Evolutionary conservation across 2,329 filamentous ascomycete genomes (phyloP).

Genomic region (Periglandula ipomoeae): DNA sequence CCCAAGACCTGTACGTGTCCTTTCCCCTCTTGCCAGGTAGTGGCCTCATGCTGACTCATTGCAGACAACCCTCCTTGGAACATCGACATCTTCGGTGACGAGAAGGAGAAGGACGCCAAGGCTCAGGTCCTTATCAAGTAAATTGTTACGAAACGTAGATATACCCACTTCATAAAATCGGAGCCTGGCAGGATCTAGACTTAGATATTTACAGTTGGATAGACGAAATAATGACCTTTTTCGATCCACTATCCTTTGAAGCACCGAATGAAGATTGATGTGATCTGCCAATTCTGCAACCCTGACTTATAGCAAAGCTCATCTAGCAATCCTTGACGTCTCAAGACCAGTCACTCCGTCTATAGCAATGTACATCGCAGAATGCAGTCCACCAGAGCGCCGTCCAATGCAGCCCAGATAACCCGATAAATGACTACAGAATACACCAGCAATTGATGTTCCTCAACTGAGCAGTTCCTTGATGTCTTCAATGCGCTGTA

Average conservation of each 20-base stretch:
- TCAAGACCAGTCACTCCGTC: too few species aligned
- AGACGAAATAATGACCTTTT: background rate
- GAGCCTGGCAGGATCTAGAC: background rate
- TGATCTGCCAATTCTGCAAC: too few species aligned
- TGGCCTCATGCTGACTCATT: slow-evolving; percentile 6
- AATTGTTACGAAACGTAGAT: background rate
- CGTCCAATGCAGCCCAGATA: background rate
- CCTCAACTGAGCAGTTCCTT: slow-evolving; percentile 73
- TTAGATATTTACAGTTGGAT: background rate
- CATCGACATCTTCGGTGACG: slow-evolving; percentile 46
- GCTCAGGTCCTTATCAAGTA: slow-evolving; percentile 35
- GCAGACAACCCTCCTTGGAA: slow-evolving; percentile 44
- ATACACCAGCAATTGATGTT: slow-evolving; percentile 1
- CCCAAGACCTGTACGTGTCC: slow-evolving; percentile 29
- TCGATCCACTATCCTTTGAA: too few species aligned
- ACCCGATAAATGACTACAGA: background rate
- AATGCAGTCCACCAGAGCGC: background rate
- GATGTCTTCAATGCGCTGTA: slow-evolving; percentile 87
- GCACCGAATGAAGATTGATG: too few species aligned
- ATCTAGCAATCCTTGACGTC: too few species aligned
- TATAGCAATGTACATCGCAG: too few species aligned
- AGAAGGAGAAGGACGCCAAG: slow-evolving; percentile 39
- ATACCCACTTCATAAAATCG: background rate
- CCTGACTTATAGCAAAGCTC: too few species aligned
- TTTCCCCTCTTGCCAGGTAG: background rate